phyloP scores from a whole-genome alignment of 345 rosid species.

The Lumnitzera littorea region DNA sequence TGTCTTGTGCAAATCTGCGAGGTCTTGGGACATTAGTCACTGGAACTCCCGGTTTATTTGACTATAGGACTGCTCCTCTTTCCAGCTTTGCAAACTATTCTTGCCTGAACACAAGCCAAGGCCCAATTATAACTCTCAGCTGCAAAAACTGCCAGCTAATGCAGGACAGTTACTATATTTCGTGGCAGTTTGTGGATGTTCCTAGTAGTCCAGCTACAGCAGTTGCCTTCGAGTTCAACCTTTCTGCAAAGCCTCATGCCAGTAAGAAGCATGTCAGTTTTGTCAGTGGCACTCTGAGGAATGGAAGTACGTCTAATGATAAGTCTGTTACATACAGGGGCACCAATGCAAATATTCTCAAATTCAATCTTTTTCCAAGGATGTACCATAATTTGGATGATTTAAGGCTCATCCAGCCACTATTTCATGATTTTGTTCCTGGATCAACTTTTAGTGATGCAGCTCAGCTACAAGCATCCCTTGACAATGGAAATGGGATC shows the following conservation, averaged over 20 bases:
- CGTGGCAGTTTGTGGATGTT: constrained; percentile 87
- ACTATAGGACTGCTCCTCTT: constrained; percentile 42
- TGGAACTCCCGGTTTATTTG: constrained; percentile 62
- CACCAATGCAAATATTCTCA: constrained; percentile 46
- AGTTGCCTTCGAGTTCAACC: constrained; percentile 81
- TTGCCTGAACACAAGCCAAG: constrained; percentile 61
- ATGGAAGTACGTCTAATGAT: constrained; percentile 51
- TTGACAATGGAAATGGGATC: constrained; percentile 58
- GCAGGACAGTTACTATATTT: constrained; percentile 55
- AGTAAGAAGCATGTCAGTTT: constrained; percentile 55
- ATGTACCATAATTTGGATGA: constrained; percentile 56
- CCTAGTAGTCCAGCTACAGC: constrained; percentile 78
- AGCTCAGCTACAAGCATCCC: constrained; percentile 62
- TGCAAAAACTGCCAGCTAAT: constrained; percentile 52
- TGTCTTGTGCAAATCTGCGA: constrained; percentile 77
- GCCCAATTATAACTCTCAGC: constrained; percentile 71
- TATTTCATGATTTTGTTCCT: constrained; percentile 80
- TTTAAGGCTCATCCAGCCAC: constrained; percentile 79
- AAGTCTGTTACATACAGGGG: constrained; percentile 86
- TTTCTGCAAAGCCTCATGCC: constrained; percentile 42
- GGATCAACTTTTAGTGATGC: constrained; percentile 59
- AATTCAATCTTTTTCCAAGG: constrained; percentile 79
- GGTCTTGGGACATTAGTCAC: constrained; percentile 50
- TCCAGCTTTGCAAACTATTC: constrained; percentile 43
- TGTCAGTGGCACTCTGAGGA: constrained; percentile 66